A percentile compares a stretch with the other conserved stretches of the same genome.
Evolutionary conservation across 495 filamentous ascomycete species (phyloP).

Genomic region (Aspergillus conjunctus): DNA sequence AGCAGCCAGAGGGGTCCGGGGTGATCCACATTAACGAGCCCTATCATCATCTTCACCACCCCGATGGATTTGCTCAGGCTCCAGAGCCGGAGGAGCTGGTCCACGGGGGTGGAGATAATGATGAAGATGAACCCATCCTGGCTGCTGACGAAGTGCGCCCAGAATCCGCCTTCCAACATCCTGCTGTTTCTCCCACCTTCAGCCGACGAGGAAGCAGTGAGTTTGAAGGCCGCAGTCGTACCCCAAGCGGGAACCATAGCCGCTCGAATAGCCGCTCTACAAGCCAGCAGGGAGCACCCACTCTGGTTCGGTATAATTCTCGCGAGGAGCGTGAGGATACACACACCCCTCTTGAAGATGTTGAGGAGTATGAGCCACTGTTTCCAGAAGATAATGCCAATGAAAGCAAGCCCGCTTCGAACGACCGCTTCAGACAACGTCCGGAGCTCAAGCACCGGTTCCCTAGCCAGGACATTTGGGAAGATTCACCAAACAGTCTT

Average conservation of each 20-base stretch:
- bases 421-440: slow-evolving; percentile 63
- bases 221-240: slow-evolving; percentile 55
- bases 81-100: slow-evolving; percentile 42
- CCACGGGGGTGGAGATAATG: slow-evolving; percentile 43
- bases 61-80: slow-evolving; percentile 57
- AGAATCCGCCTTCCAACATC: slow-evolving; percentile 65
- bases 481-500: slow-evolving; percentile 88
- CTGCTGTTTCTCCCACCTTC: slow-evolving; percentile 71
- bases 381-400: slow-evolving; percentile 82
- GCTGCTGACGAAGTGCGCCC: slow-evolving; percentile 91
- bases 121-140: slow-evolving; percentile 74
- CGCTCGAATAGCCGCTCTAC: slow-evolving; percentile 72
- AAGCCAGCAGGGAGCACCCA: slow-evolving; percentile 58
- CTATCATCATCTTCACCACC: slow-evolving; percentile 61
- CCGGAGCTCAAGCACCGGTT: slow-evolving; percentile 75
- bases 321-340: slow-evolving; percentile 55
- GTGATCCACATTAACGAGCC: slow-evolving; percentile 80
- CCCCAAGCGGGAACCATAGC: slow-evolving; percentile 59
- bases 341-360: slow-evolving; percentile 78
- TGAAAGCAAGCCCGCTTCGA: slow-evolving; percentile 56
- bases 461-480: slow-evolving; percentile 94
- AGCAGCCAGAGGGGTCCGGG: slow-evolving; percentile 45
- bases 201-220: slow-evolving; percentile 61
- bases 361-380: slow-evolving; percentile 92
- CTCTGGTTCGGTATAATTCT: slow-evolving; percentile 52